Conservation (phyloP, 257 asterid genomes). For the Scutellaria galericulata region DNA sequence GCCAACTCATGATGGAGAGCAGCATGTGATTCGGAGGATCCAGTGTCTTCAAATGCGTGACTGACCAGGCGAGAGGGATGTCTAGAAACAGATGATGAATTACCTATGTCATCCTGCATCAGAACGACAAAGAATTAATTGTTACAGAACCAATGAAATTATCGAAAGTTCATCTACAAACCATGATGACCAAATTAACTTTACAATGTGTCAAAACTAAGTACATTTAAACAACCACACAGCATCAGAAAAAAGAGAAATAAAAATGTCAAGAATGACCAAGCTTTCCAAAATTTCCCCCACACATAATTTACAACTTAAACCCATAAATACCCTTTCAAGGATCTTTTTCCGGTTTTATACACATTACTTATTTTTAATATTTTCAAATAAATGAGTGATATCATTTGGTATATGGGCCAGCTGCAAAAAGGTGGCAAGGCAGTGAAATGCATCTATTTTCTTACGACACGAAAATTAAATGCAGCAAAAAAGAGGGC, state of each 20-base stretch:
- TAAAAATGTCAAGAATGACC: background rate
- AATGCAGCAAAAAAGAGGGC: background rate
- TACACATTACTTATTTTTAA: slow-evolving; percentile 1
- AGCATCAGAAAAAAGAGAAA: background rate
- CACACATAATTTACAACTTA: background rate
- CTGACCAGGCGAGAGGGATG: slow-evolving; percentile 53
- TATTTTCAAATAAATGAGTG: background rate
- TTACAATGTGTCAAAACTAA: background rate
- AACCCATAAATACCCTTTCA: background rate
- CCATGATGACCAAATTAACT: background rate
- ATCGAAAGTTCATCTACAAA: background rate
- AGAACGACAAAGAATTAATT: background rate
- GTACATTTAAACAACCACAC: background rate
- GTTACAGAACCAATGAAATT: background rate
- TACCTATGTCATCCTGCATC: slow-evolving; percentile 58
- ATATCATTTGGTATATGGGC: background rate
- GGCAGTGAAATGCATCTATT: background rate
- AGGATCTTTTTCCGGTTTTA: no score
- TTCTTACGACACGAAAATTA: background rate
- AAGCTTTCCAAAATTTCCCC: background rate
- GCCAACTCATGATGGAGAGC: slow-evolving; percentile 47
- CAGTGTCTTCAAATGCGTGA: slow-evolving; percentile 48
- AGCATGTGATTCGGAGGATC: slow-evolving; percentile 48
- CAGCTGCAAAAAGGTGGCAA: background rate
- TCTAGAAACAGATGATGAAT: slow-evolving; percentile 43